Conservation (phyloP, 257 asterid species). For the Nicotiana attenuata region DNA sequence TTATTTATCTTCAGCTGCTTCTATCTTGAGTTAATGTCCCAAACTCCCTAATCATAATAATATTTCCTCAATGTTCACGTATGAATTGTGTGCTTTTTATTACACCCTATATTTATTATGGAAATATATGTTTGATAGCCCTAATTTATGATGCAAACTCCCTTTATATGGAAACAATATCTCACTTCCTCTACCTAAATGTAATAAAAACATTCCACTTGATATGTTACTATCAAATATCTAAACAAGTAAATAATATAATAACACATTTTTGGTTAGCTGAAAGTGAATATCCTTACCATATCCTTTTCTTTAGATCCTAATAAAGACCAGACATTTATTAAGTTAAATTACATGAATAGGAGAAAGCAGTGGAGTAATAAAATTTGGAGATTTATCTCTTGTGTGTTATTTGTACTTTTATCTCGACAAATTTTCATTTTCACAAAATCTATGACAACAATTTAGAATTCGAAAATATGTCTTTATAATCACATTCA, state of each 20-base stretch:
- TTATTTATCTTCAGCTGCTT: not conserved
- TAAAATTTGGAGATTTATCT: not conserved
- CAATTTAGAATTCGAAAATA: too few relatives aligned
- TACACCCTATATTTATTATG: not conserved
- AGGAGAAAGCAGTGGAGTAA: not conserved
- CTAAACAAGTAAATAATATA: not conserved
- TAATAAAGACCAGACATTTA: not conserved
- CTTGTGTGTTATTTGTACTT: not conserved
- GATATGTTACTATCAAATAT: not conserved
- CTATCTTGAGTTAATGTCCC: not conserved
- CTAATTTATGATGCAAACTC: not conserved
- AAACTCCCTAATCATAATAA: not conserved
- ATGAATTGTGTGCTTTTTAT: not conserved
- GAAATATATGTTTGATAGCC: not conserved
- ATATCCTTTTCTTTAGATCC: not conserved
- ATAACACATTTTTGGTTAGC: not conserved
- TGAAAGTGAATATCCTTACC: not conserved
- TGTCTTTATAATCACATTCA: not conserved
- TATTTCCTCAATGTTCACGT: not conserved
- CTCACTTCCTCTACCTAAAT: not conserved
- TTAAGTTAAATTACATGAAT: conserved; percentile 1
- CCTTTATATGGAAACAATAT: not conserved
- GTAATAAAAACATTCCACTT: not conserved
- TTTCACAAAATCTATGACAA: not conserved
- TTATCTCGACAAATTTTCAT: not conserved